phyloP scores from a whole-genome alignment of 2,329 filamentous ascomycete genomes.

The Alternaria ethzedia region DNA sequence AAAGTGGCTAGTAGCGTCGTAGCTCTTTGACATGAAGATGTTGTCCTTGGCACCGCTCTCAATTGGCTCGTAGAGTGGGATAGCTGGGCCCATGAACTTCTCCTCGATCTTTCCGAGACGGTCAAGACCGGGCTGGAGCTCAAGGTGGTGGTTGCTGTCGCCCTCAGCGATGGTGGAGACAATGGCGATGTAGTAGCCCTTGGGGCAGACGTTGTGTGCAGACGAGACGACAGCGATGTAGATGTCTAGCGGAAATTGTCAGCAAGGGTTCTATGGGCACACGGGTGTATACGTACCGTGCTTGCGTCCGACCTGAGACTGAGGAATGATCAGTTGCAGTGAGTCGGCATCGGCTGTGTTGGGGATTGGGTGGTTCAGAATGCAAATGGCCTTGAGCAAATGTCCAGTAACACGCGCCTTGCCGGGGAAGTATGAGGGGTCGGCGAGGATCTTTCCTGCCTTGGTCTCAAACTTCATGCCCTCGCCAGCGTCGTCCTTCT shows the following conservation, averaged over 20 bases:
- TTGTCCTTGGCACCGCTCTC: slow-evolving; percentile 84
- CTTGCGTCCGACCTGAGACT: slow-evolving; percentile 95
- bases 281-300: slow-evolving; percentile 68
- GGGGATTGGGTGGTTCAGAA: slow-evolving; percentile 91
- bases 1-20: slow-evolving; percentile 97
- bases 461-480: slow-evolving; percentile 95
- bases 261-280: slow-evolving; percentile 10
- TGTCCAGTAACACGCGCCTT: slow-evolving; percentile 90
- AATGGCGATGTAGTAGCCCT: slow-evolving; percentile 98
- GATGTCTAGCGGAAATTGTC: slow-evolving; percentile 68
- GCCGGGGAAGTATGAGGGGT: slow-evolving; percentile 93
- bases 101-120: slow-evolving; percentile 93
- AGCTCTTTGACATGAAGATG: slow-evolving; percentile 98
- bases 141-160: slow-evolving; percentile 89
- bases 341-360: slow-evolving; percentile 91
- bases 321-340: slow-evolving; percentile 93
- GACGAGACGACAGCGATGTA: slow-evolving; percentile 96
- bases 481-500: slow-evolving; percentile 73
- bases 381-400: slow-evolving; percentile 94
- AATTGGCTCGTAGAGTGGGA: slow-evolving; percentile 91
- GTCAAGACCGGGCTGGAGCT: slow-evolving; percentile 90
- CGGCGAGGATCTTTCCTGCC: slow-evolving; percentile 92
- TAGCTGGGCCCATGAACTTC: slow-evolving; percentile 93
- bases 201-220: slow-evolving; percentile 97
- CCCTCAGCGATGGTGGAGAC: slow-evolving; percentile 97